Percentiles rank a stretch among this genome's conserved stretches.
Evolutionary conservation across 495 filamentous ascomycete species (phyloP).

Genomic region (Tuber microsphaerosporum): DNA sequence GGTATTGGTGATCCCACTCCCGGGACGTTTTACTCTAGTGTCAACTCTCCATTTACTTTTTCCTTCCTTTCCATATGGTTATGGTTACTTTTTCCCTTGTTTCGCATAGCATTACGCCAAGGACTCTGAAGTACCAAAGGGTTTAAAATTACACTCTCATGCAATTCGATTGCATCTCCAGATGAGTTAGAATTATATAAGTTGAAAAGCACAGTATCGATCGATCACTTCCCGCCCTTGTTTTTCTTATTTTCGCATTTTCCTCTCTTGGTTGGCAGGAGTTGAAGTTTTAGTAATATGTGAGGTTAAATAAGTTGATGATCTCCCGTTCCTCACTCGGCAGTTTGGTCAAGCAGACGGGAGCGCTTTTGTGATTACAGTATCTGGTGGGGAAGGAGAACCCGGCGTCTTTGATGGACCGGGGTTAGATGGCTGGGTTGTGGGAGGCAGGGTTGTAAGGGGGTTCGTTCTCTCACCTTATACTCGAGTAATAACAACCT

Average conservation of each 20-base stretch:
- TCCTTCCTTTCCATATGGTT: slow-evolving; percentile 1
- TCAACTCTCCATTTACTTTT: not conserved
- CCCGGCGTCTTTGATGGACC: slow-evolving; percentile 24
- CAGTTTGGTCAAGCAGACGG: slow-evolving; percentile 22
- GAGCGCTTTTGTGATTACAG: slow-evolving; percentile 15
- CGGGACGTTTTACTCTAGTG: not conserved
- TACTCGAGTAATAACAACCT: too few species aligned
- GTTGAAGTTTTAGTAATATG: not conserved
- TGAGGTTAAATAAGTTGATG: not conserved
- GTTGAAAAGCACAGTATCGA: not conserved
- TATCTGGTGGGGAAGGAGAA: slow-evolving; percentile 18
- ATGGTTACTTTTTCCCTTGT: not conserved
- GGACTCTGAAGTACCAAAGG: not conserved
- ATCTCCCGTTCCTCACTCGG: slow-evolving; percentile 23
- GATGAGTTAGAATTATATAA: not conserved
- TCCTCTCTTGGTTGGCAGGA: not conserved
- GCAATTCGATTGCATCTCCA: not conserved
- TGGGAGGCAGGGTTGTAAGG: not conserved
- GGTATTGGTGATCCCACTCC: not conserved
- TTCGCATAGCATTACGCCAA: not conserved
- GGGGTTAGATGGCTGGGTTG: slow-evolving; percentile 7
- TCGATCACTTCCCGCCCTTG: not conserved
- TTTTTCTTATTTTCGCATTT: not conserved
- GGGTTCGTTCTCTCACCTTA: slow-evolving; percentile 7
- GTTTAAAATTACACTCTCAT: not conserved